Percentiles rank a stretch among this genome's conserved stretches.
Conservation (phyloP, 2,329 filamentous ascomycete genomes). For the Arthrocladium fulminans region DNA sequence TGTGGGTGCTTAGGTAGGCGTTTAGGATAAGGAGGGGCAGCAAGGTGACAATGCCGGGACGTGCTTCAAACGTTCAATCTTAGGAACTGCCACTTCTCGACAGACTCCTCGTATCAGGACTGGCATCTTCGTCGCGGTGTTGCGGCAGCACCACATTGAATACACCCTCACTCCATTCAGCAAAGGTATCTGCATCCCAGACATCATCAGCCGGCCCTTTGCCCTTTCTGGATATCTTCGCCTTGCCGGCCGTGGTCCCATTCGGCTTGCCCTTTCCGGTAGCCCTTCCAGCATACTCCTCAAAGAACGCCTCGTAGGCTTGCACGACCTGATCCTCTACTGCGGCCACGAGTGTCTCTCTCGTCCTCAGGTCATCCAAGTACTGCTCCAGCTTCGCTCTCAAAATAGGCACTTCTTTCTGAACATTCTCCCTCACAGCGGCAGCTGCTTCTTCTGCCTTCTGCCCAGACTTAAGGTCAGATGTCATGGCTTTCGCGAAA, state of each 20-base stretch:
- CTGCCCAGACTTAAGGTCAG: slow-evolving; percentile 31
- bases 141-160: slow-evolving; percentile 39
- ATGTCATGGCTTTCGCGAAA: slow-evolving; percentile 50
- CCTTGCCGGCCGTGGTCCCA: slow-evolving; percentile 25
- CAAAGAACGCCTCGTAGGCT: slow-evolving; percentile 57
- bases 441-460: slow-evolving; percentile 35
- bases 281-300: slow-evolving; percentile 38
- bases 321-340: slow-evolving; percentile 56
- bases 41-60: too few relatives aligned
- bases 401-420: slow-evolving; percentile 50
- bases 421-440: slow-evolving; percentile 46
- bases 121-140: slow-evolving; percentile 25
- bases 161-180: slow-evolving; percentile 51
- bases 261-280: slow-evolving; percentile 15
- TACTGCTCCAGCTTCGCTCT: slow-evolving; percentile 52
- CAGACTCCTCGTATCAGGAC: slow-evolving; percentile 22
- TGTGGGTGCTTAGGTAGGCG: too few relatives aligned
- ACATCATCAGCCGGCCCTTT: slow-evolving; percentile 54
- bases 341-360: slow-evolving; percentile 57
- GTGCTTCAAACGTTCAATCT: background rate
- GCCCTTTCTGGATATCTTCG: slow-evolving; percentile 40
- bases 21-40: too few relatives aligned
- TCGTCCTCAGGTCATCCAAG: slow-evolving; percentile 55
- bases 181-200: slow-evolving; percentile 58
- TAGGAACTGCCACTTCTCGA: slow-evolving; percentile 16